phyloP scores from a whole-genome alignment of 2,329 filamentous ascomycete species.

The Penicillium sp. region DNA sequence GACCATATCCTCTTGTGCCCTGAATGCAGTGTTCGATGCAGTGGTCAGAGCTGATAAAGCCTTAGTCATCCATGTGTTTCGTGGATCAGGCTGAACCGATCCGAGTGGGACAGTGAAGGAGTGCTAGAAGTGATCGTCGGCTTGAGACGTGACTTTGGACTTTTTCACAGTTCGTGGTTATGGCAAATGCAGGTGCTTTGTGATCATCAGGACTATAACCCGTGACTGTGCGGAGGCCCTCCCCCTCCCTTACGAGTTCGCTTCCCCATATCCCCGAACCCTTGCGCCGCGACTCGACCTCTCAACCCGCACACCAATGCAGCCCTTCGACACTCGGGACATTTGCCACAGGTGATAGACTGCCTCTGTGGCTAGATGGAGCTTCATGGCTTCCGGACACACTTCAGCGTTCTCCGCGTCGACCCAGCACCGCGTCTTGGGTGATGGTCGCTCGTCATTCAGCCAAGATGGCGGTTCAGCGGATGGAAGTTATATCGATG shows the following conservation, averaged over 20 bases:
- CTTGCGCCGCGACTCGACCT: conserved; percentile 25
- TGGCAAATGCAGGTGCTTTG: conserved; percentile 10
- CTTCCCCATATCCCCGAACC: conserved; percentile 22
- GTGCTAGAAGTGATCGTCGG: neutral
- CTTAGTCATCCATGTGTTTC: conserved; percentile 27
- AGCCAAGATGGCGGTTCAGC: conserved; percentile 41
- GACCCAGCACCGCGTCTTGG: conserved; percentile 41
- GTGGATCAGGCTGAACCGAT: conserved; percentile 17
- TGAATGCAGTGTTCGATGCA: neutral
- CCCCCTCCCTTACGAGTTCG: conserved; percentile 18
- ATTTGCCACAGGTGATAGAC: conserved; percentile 38
- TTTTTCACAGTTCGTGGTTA: conserved; percentile 2
- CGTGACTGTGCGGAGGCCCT: conserved; percentile 22
- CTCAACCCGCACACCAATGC: conserved; percentile 31
- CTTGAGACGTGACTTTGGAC: neutral
- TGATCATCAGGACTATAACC: conserved; percentile 15
- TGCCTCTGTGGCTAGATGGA: conserved; percentile 43
- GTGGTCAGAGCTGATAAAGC: neutral
- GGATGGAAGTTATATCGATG: conserved; percentile 42
- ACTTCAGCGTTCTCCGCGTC: conserved; percentile 45
- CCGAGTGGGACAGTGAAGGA: conserved; percentile 10
- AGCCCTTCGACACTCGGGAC: conserved; percentile 23
- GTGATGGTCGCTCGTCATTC: conserved; percentile 39
- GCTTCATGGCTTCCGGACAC: conserved; percentile 47
- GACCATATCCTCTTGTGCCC: neutral